Percentiles rank a stretch among this genome's conserved stretches.
These are phyloP conservation scores for Smittium culicis DNA, from an alignment of 371 early-diverging fungal genomes.

Conservation along the genomic window DNA sequence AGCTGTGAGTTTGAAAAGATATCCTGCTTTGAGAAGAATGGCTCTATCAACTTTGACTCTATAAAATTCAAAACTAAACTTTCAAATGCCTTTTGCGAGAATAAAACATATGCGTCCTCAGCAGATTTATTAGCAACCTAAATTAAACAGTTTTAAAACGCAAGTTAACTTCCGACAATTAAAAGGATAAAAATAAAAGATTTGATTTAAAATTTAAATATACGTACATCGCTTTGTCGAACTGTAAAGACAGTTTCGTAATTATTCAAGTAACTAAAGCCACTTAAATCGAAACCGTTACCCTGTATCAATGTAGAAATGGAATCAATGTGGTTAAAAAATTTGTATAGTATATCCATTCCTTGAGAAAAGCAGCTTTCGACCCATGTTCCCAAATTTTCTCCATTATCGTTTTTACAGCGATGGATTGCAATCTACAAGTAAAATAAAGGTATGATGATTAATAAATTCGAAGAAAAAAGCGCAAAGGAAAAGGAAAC, in stretches of 20 bases:
- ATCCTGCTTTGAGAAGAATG: not conserved
- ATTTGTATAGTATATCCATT: not conserved
- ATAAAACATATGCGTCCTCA: not conserved
- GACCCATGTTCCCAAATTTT: not conserved
- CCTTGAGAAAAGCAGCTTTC: not conserved
- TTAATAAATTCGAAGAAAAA: too few relatives aligned
- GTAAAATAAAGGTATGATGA: not conserved
- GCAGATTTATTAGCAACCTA: not conserved
- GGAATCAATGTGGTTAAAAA: not conserved
- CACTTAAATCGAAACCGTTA: not conserved
- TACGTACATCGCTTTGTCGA: not conserved
- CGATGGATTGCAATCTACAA: not conserved
- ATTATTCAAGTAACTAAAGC: not conserved
- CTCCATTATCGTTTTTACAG: not conserved
- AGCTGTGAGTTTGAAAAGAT: not conserved
- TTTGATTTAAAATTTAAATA: too few relatives aligned
- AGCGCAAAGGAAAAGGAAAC: not conserved
- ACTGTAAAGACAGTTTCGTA: not conserved
- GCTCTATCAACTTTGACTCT: not conserved
- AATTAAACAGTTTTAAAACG: too few relatives aligned
- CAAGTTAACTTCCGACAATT: too few relatives aligned
- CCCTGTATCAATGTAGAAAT: not conserved
- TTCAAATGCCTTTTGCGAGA: not conserved
- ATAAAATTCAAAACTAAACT: not conserved
- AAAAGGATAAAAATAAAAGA: too few relatives aligned